Conservation (phyloP, 208 protist genomes). For the Leishmania martiniquensis region DNA sequence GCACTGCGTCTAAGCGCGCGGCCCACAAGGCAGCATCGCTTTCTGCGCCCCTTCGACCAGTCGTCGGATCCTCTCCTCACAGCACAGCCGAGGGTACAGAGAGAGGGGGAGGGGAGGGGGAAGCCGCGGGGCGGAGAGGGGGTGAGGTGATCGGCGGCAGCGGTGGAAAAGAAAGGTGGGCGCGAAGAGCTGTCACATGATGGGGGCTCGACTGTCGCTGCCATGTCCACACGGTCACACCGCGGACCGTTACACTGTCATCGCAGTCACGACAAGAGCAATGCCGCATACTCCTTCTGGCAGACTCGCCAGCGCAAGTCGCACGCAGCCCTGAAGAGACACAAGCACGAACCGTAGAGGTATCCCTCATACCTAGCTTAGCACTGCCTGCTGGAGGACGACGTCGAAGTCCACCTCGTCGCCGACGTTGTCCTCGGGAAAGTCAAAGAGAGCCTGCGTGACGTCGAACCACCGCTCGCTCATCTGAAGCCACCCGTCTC, state of each 20-base stretch:
- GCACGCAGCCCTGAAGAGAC: neutral
- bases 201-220: neutral
- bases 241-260: neutral
- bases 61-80: neutral
- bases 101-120: neutral
- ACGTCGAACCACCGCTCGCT: conserved; percentile 72
- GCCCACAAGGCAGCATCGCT: neutral
- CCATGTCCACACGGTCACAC: neutral
- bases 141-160: neutral
- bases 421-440: conserved; percentile 58
- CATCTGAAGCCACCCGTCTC: conserved; percentile 67
- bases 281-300: neutral
- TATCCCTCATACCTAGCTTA: neutral
- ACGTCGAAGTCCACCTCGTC: conserved; percentile 34
- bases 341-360: too few relatives aligned
- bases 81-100: too few relatives aligned
- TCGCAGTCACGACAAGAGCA: neutral
- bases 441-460: conserved; percentile 70
- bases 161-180: neutral
- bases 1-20: too few relatives aligned
- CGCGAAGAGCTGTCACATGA: neutral
- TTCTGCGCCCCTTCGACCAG: neutral
- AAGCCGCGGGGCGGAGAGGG: neutral
- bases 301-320: neutral
- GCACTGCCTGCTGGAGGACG: conserved; percentile 48